These are phyloP conservation scores for Fusarium sp. DNA, from an alignment of 2,329 filamentous ascomycete species.

Conservation along the genomic window DNA sequence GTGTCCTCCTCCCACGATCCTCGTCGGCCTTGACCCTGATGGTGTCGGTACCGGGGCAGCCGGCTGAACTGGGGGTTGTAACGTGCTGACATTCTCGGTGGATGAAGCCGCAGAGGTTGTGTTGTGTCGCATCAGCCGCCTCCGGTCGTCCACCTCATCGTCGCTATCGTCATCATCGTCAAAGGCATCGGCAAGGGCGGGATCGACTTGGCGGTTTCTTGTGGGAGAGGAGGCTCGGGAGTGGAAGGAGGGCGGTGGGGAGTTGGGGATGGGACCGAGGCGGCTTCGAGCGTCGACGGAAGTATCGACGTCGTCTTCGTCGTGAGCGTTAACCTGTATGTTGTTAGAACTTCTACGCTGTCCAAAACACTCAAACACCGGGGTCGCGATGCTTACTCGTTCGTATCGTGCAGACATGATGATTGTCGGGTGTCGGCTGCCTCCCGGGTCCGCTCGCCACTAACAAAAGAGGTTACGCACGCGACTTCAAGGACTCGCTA, in stretches of 20 bases:
- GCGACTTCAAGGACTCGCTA: conserved; percentile 7
- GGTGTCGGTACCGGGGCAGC: conserved; percentile 33
- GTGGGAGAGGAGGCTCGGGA: conserved; percentile 77
- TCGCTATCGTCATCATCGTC: conserved; percentile 83
- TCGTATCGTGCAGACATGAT: conserved; percentile 69
- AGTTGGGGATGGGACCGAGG: conserved; percentile 61
- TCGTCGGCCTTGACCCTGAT: conserved; percentile 54
- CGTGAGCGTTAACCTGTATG: conserved; percentile 67
- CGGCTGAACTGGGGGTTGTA: conserved; percentile 26
- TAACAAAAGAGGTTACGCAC: conserved; percentile 17
- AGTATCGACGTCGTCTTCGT: conserved; percentile 61
- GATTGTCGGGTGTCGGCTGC: conserved; percentile 41
- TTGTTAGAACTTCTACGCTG: conserved; percentile 18
- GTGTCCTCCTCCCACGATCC: conserved; percentile 77
- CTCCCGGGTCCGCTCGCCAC: conserved; percentile 36
- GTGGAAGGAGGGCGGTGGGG: conserved; percentile 86
- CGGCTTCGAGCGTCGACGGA: conserved; percentile 49
- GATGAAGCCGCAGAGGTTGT: conserved; percentile 46
- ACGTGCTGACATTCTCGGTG: conserved; percentile 31
- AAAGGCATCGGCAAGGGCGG: conserved; percentile 92
- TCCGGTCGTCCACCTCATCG: conserved; percentile 80
- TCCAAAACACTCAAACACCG: neutral
- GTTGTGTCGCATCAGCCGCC: conserved; percentile 83
- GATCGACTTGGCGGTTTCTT: conserved; percentile 67
- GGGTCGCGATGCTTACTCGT: conserved; percentile 57